Evolutionary conservation across 805 yeast species (phyloP).

Genomic region (Starmerella roubikii): DNA sequence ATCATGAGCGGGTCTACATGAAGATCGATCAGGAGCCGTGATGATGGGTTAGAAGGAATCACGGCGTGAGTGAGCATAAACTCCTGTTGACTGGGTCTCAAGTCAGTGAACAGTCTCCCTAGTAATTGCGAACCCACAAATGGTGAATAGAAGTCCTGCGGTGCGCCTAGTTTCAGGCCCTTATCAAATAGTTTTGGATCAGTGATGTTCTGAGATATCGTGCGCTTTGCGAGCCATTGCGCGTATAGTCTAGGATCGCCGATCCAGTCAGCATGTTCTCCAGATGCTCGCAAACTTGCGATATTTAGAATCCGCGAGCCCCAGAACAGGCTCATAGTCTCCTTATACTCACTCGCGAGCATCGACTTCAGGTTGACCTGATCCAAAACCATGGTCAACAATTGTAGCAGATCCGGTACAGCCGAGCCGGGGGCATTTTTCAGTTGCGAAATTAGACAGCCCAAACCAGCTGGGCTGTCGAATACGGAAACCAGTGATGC

Average conservation of each 20-base stretch:
- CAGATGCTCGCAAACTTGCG: neutral
- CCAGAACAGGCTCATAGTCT: slow-evolving; percentile 5
- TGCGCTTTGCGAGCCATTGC: slow-evolving; percentile 18
- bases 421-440: slow-evolving; percentile 1
- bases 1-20: slow-evolving; percentile 6
- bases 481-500: slow-evolving; percentile 1
- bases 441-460: slow-evolving; percentile 9
- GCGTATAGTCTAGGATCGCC: slow-evolving; percentile 14
- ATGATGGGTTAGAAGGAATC: slow-evolving; percentile 3
- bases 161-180: slow-evolving; percentile 20
- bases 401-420: neutral
- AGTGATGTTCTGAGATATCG: slow-evolving; percentile 1
- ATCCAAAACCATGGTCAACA: slow-evolving; percentile 3
- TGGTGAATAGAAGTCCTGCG: slow-evolving; percentile 8
- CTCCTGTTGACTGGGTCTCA: slow-evolving; percentile 14
- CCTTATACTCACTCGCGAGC: neutral
- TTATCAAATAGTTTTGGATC: slow-evolving; percentile 17
- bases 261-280: slow-evolving; percentile 10
- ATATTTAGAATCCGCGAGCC: slow-evolving; percentile 14
- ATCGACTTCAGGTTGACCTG: neutral
- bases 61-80: slow-evolving; percentile 12
- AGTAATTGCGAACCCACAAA: slow-evolving; percentile 5
- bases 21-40: slow-evolving; percentile 12
- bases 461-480: slow-evolving; percentile 9
- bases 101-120: neutral